A percentile compares a stretch with the other conserved stretches of the same genome.
Conservation (phyloP, 2,329 filamentous ascomycete genomes). For the Sporothrix variecibatus region DNA sequence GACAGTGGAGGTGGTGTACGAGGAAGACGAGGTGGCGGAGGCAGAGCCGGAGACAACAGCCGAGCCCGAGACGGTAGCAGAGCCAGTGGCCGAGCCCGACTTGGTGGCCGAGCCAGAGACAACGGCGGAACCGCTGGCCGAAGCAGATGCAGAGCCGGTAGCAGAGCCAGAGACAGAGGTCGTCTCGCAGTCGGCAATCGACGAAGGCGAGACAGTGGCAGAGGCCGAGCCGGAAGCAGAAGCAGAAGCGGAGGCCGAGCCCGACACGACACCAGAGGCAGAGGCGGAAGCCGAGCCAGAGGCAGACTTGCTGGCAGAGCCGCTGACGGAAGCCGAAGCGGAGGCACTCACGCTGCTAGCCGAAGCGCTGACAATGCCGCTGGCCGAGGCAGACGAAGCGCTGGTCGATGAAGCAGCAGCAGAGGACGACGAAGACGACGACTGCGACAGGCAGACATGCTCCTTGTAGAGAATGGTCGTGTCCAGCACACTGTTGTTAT, state of each 20-base stretch:
- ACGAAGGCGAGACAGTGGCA: background rate
- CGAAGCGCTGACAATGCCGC: background rate
- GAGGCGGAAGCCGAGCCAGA: background rate
- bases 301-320: background rate
- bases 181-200: too few species aligned
- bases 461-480: slow-evolving; percentile 36
- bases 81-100: background rate
- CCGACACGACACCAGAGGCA: background rate
- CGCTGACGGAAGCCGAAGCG: background rate
- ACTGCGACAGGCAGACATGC: slow-evolving; percentile 3
- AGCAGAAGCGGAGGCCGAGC: background rate
- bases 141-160: background rate
- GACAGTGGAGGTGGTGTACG: slow-evolving; percentile 27
- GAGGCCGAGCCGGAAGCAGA: slow-evolving; percentile 4
- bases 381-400: background rate
- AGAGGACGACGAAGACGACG: background rate
- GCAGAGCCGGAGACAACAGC: background rate
- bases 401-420: background rate
- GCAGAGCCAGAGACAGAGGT: background rate
- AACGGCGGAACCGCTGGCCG: background rate
- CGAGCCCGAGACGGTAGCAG: background rate
- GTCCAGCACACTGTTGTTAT: slow-evolving; percentile 38
- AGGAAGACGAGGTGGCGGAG: slow-evolving; percentile 9
- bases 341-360: background rate
- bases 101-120: background rate